Evolutionary conservation across 345 rosid species (phyloP), one percentile per base, ranked within the genome.

Genomic region (Pistacia integerrima): DNA sequence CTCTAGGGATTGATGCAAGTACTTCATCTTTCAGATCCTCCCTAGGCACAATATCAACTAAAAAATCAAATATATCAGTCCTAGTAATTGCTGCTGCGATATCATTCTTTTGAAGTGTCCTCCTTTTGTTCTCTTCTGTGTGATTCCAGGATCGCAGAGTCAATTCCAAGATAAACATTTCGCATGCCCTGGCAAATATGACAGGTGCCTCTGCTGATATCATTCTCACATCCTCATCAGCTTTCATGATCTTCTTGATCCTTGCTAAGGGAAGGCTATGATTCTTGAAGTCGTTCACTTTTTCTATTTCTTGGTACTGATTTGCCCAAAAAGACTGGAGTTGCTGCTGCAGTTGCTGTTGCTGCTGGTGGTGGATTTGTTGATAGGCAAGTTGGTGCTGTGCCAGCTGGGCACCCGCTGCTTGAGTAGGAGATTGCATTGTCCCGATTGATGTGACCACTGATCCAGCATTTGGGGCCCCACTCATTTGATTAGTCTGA

Each of bases 221-320:
- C 99, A 93, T 95, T 78, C 94, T 90, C 54, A 95, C 99, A 51
- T 95, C 99, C 78, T 95, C 99, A 11, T 95, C 99, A 0, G 99
- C 99, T 81, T 95, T 95, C 99, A 95, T 95, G 91, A 95, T 95
- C 82, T 95, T 95, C 91, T 95, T 95, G 87, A 95, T 95, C 84
- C 99, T 90, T 0, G 98, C 98, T 4, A 95, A 73, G 1, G 99
- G 98, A 80, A 96, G 94, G 86, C 93, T 93, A 73, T 96, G 99
- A 83, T 90, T 90, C 89, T 91, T 95, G 84, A 95, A 95, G 79
- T 93, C 99, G 0, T 90, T 82, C 38, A 91, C 92, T 68, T 87
- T 90, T 73, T 90, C 97, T 2, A 96, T 88, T 61, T 96, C 98
- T 71, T 91, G 91, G 83, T 85, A 87, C 74, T 96, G 99, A 38